Evolutionary conservation across 2,329 filamentous ascomycete genomes (phyloP), one percentile per base, ranked within the genome.

Genomic region (Xylariaceae sp.): DNA sequence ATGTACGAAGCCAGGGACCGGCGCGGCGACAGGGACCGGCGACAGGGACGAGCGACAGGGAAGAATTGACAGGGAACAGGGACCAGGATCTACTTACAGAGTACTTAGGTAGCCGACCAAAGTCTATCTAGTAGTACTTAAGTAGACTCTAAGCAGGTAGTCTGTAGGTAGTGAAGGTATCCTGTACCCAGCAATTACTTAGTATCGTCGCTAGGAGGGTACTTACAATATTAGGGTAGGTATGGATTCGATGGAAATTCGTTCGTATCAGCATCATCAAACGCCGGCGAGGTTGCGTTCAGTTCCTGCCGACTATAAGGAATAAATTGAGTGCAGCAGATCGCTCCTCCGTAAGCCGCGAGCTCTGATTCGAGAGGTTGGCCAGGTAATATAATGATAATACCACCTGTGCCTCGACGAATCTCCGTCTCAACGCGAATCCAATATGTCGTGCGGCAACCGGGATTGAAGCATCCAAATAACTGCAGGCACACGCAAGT

Each of bases 1-100:
- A 37, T 37, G 35, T 11, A 37, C 35, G 35, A 11, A 7, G 8
- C 35, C 12, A 37, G 8, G 5, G 5, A 9, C 8, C 12, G 35
- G 8, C 58, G 57, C 58, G 55, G 58, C 41, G 61, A 51, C 60
- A 64, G 62, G 64, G 62, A 58, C 58, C 31, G 49, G 50, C 41
- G 50, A 57, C 62, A 60, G 56, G 63, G 62, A 54, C 55, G 53
- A 61, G 55, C 57, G 56, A 57, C 40, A 32, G 32, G 5, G 19
- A 19, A 19, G 19, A 19, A 19, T 2, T 19, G 19, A 19, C 19
- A 19, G 19, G 19, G 19, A 19, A 35, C 9, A 27, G 58, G 39
- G 42, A 46, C 43, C 19, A 5, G 47, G 53, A 53, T 58, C 45
- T 51, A 47, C 55, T 55, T 57, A 51, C 48, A 51, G 42, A 48